A percentile compares a stretch with the other conserved stretches of the same genome.
phyloP scores from a whole-genome alignment of 176 grass and related monocot species.

The Alopecurus myosuroides region DNA sequence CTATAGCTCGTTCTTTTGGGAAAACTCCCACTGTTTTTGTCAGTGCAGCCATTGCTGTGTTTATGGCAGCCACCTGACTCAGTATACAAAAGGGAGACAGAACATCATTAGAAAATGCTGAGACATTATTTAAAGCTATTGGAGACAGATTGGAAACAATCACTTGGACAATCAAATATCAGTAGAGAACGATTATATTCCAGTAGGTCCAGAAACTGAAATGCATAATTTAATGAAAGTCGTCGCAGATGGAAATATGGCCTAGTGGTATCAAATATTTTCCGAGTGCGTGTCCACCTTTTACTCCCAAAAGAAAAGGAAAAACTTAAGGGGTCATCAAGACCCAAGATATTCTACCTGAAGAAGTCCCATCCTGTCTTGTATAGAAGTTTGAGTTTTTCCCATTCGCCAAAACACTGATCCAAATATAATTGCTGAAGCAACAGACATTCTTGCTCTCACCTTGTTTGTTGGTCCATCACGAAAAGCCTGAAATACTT shows the following conservation, averaged over 20 bases:
- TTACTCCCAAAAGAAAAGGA: neutral
- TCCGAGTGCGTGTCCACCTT: neutral
- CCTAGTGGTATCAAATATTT: neutral
- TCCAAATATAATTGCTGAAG: constrained; percentile 97
- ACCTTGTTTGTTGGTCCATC: constrained; percentile 99
- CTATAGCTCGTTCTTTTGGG: constrained; percentile 89
- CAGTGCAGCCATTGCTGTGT: constrained; percentile 97
- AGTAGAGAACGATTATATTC: neutral
- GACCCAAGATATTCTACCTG: constrained; percentile 49
- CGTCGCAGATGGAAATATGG: neutral
- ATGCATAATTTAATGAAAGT: neutral
- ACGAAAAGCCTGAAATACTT: constrained; percentile 70
- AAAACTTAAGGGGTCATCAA: constrained; percentile 18
- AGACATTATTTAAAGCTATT: neutral
- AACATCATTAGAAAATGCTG: constrained; percentile 2
- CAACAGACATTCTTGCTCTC: constrained; percentile 90
- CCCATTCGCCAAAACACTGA: constrained; percentile 97
- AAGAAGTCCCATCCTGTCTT: constrained; percentile 95
- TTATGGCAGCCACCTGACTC: constrained; percentile 82
- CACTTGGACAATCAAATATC: neutral
- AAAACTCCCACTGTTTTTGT: constrained; percentile 97
- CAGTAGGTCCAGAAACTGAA: neutral
- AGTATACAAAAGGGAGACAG: neutral
- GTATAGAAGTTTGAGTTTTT: constrained; percentile 86
- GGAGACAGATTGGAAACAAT: neutral